Conservation (phyloP, 768 basidiomycete species). For the Pulveroboletus sp. region DNA sequence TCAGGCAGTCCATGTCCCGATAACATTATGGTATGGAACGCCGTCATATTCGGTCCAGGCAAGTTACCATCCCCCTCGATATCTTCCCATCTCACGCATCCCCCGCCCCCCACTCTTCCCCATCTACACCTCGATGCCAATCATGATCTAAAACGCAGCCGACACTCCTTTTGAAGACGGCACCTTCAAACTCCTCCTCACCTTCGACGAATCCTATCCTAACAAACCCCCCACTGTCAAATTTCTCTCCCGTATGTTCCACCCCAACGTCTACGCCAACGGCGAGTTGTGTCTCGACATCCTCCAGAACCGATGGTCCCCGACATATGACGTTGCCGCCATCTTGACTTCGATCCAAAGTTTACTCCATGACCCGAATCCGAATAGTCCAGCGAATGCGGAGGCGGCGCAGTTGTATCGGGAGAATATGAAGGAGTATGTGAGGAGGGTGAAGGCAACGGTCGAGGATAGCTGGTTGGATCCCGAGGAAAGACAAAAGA, state of each 20-base stretch:
- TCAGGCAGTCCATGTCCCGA: constrained; percentile 96
- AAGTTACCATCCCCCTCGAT: constrained; percentile 26
- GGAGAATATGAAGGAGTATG: constrained; percentile 99
- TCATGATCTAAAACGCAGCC: constrained; percentile 44
- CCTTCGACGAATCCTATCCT: constrained; percentile 97
- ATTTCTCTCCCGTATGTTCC: constrained; percentile 97
- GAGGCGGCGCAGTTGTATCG: constrained; percentile 96
- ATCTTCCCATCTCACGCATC: constrained; percentile 1
- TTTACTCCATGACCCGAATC: constrained; percentile 95
- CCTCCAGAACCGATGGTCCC: constrained; percentile 97
- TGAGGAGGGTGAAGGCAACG: constrained; percentile 86
- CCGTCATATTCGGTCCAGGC: constrained; percentile 99
- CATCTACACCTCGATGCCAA: not conserved
- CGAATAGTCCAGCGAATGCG: constrained; percentile 96
- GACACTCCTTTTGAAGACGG: constrained; percentile 99
- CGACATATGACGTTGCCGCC: constrained; percentile 98
- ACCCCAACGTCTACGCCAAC: constrained; percentile 98
- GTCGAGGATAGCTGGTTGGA: constrained; percentile 97
- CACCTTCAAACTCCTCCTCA: constrained; percentile 93
- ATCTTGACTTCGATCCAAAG: constrained; percentile 97
- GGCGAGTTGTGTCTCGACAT: constrained; percentile 99
- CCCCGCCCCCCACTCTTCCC: not conserved
- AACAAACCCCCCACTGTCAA: constrained; percentile 98
- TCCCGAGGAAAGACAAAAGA: constrained; percentile 62
- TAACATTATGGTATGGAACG: constrained; percentile 99